A percentile compares a stretch with the other conserved stretches of the same genome.
These are phyloP conservation scores for Suillus ampliporus DNA, from an alignment of 768 basidiomycete genomes.

Conservation along the genomic window DNA sequence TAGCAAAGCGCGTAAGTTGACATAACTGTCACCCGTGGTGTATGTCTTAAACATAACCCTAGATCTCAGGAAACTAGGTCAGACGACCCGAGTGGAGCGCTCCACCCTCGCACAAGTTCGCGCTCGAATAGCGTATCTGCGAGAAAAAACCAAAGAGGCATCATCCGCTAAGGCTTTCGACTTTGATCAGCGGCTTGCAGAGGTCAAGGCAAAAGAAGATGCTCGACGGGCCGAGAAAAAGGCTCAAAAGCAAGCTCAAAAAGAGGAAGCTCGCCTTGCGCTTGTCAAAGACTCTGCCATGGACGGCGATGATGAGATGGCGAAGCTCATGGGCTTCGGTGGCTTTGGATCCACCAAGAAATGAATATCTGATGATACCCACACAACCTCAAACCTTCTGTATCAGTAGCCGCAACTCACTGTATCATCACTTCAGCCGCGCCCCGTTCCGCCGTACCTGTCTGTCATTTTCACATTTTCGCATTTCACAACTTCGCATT, in stretches of 20 bases:
- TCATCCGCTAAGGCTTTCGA: conserved; percentile 90
- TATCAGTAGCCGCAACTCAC: conserved; percentile 18
- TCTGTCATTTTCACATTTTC: neutral
- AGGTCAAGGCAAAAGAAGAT: conserved; percentile 77
- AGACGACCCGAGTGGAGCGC: conserved; percentile 88
- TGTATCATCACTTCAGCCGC: conserved; percentile 18
- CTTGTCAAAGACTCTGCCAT: conserved; percentile 55
- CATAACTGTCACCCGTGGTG: conserved; percentile 11
- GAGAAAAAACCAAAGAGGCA: conserved; percentile 85
- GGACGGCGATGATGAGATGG: conserved; percentile 69
- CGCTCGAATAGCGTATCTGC: conserved; percentile 83
- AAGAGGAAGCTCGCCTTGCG: conserved; percentile 72
- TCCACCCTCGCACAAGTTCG: conserved; percentile 95
- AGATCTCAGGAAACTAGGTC: conserved; percentile 96
- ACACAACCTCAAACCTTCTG: conserved; percentile 16
- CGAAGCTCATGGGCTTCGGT: conserved; percentile 88
- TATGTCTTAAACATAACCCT: conserved; percentile 11
- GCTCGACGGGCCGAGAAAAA: conserved; percentile 75
- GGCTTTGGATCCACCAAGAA: conserved; percentile 91
- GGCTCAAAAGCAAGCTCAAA: conserved; percentile 78
- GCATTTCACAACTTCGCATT: neutral
- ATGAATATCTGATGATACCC: conserved; percentile 43
- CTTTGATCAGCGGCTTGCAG: conserved; percentile 87
- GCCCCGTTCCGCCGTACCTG: too few relatives aligned
- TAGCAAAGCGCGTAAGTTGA: conserved; percentile 82